Base-by-base conservation (phyloP, 495 filamentous ascomycete genomes). In the Oleoguttula mirabilis region DNA sequence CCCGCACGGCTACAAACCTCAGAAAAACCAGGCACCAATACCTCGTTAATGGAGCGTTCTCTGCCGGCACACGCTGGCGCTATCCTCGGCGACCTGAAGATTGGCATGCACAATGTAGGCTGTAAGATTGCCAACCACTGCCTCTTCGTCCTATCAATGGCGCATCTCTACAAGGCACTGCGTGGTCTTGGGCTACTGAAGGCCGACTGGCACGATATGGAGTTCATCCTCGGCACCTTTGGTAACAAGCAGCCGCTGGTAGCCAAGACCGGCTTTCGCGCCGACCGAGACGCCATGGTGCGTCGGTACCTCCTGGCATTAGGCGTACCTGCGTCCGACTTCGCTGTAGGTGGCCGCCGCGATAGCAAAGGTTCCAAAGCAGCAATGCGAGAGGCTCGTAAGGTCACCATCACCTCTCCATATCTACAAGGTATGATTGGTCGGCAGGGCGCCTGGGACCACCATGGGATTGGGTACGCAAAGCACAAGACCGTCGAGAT, bases 91-190 rank as follows among this genome's bases (percentile, higher is more conserved):
- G 39, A 42, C 17, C 25, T 32, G 25, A 42, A 42, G 28, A 42
- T 32, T 16, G 28, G 20, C 17, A 31, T 42, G 39, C 39, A 42
- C 39, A 3, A 22, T 10, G 28, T 20, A 6, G 39, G 24, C 5
- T 31, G n/a, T 19, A 4, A n/a, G 16, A n/a, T 42, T 20, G 39
- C 39, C n/a, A 42, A 42, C 23, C 39, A 42, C 28, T 5, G 27
- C 24, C 22, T 17, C 28, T 42, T 32, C 39, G 20, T 42, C 24
- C 28, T 42, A 2, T 17, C 17, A 3, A 31, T 42, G 24, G 39
- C 28, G 3, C 20, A 82, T 58, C 1, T 46, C 39, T 6, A 90
- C 69, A 16, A n/a, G 25, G 25, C 25, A 28, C 25, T 28, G 25
- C 25, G 25, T 28, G 25, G 25, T 28, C n/a, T 28, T 28, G 25